Conservation (phyloP, 495 filamentous ascomycete species). For the Daldinia concentrica region DNA sequence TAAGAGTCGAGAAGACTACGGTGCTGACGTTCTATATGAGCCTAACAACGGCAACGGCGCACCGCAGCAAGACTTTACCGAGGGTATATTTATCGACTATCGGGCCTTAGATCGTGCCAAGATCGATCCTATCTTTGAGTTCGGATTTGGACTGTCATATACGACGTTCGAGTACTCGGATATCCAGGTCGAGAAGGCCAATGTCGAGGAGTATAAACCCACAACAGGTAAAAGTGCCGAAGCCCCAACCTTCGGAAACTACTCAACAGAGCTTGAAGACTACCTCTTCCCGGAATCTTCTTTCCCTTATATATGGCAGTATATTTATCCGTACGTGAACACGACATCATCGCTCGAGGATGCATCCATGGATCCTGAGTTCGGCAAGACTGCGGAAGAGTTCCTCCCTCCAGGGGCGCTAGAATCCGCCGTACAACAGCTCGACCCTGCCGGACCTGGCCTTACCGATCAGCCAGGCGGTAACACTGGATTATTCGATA, state of each 20-base stretch:
- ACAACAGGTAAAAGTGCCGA: slow-evolving; percentile 71
- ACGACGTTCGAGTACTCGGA: slow-evolving; percentile 85
- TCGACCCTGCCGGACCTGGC: slow-evolving; percentile 63
- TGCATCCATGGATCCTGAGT: slow-evolving; percentile 72
- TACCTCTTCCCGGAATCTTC: slow-evolving; percentile 79
- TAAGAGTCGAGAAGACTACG: slow-evolving; percentile 75
- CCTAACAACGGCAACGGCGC: slow-evolving; percentile 74
- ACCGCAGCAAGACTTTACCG: slow-evolving; percentile 83
- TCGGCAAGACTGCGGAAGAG: slow-evolving; percentile 67
- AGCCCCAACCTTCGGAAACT: slow-evolving; percentile 76
- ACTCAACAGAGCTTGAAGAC: slow-evolving; percentile 67
- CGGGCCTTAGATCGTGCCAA: slow-evolving; percentile 82
- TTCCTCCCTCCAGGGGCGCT: slow-evolving; percentile 75
- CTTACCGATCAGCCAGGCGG: slow-evolving; percentile 75
- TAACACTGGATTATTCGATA: slow-evolving; percentile 82
- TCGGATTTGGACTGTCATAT: slow-evolving; percentile 90
- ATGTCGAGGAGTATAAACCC: slow-evolving; percentile 65
- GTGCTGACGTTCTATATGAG: slow-evolving; percentile 75
- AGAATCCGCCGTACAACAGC: slow-evolving; percentile 73
- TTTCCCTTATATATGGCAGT: slow-evolving; percentile 59
- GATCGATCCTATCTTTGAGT: slow-evolving; percentile 84
- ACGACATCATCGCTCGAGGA: slow-evolving; percentile 67
- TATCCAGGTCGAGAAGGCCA: slow-evolving; percentile 67
- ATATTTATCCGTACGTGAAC: slow-evolving; percentile 94
- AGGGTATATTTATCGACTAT: slow-evolving; percentile 95